Percentiles rank a stretch among this genome's conserved stretches.
Evolutionary conservation across 257 asterid genomes (phyloP).

Genomic region (Capsicum chinense): DNA sequence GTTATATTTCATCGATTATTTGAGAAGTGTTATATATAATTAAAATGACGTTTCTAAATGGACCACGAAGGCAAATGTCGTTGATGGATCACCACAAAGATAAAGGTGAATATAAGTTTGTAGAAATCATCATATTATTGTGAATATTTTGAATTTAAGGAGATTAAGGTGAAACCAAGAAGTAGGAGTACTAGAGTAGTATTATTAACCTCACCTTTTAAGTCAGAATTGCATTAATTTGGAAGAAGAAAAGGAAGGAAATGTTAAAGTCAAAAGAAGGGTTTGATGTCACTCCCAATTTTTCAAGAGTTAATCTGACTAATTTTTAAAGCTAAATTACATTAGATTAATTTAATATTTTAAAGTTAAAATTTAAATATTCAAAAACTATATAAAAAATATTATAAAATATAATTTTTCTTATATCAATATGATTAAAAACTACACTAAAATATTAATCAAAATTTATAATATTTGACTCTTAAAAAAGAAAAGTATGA

Average conservation of each 20-base stretch:
- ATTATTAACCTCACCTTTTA: neutral
- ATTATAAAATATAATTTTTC: no score
- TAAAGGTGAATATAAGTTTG: neutral
- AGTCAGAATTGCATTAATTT: conserved; percentile 6
- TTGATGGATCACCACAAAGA: neutral
- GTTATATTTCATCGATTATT: no score
- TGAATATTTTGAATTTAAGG: neutral
- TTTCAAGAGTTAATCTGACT: no score
- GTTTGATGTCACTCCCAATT: neutral
- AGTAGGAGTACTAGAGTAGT: neutral
- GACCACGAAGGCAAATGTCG: neutral
- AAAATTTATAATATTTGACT: no score
- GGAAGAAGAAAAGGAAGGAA: neutral
- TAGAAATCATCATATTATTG: neutral
- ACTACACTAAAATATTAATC: no score
- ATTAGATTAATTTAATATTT: no score
- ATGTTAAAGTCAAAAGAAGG: conserved; percentile 18
- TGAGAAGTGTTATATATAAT: no score
- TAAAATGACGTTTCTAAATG: neutral
- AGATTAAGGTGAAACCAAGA: neutral
- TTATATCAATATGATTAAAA: no score
- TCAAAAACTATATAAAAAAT: no score
- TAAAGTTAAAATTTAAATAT: no score
- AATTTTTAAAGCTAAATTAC: no score
- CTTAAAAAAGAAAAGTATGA: no score